Conservation (phyloP, 768 basidiomycete genomes). For the Gloeophyllum trabeum region DNA sequence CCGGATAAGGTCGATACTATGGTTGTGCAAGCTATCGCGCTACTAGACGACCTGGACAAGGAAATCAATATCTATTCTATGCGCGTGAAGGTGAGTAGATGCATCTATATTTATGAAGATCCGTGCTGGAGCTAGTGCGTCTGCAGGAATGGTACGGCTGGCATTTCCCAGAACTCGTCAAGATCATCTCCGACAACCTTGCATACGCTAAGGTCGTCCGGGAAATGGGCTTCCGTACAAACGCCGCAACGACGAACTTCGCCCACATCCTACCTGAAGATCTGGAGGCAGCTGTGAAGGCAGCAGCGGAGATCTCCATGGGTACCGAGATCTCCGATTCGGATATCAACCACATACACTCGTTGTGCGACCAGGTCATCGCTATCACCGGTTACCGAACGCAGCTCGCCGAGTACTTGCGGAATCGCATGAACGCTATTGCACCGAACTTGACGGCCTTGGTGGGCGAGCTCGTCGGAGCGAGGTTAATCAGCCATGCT, state of each 20-base stretch:
- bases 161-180: conserved; percentile 99
- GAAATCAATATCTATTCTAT: conserved; percentile 99
- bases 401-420: conserved; percentile 92
- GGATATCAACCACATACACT: conserved; percentile 94
- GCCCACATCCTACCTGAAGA: conserved; percentile 92
- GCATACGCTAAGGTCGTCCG: conserved; percentile 94
- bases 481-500: conserved; percentile 64
- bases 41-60: conserved; percentile 97
- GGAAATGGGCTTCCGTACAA: conserved; percentile 94
- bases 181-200: conserved; percentile 94
- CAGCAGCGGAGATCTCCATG: conserved; percentile 97
- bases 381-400: conserved; percentile 90
- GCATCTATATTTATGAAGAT: neutral
- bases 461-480: conserved; percentile 70
- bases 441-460: conserved; percentile 91
- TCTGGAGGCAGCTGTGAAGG: conserved; percentile 88
- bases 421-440: conserved; percentile 96
- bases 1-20: conserved; percentile 99
- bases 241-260: conserved; percentile 78
- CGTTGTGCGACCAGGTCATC: conserved; percentile 97
- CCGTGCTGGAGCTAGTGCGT: neutral
- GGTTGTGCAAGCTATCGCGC: conserved; percentile 97
- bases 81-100: conserved; percentile 78
- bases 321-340: conserved; percentile 98
- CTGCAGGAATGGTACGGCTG: conserved; percentile 99